These are phyloP conservation scores for Claviceps sp. DNA, from an alignment of 2,329 filamentous ascomycete genomes.

Conservation along the genomic window DNA sequence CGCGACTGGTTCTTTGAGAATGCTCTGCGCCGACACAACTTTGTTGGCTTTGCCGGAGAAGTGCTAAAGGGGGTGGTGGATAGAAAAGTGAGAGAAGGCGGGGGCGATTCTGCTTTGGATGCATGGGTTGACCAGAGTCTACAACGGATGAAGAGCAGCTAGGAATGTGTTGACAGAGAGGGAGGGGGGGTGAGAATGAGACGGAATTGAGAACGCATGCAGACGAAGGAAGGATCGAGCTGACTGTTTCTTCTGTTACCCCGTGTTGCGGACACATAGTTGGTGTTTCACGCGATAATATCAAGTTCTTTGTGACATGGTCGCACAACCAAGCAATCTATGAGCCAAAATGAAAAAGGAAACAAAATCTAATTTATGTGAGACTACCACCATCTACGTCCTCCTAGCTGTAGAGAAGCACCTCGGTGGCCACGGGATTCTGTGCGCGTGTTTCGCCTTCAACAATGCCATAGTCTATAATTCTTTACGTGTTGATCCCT, in stretches of 20 bases:
- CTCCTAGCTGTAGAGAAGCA: background rate
- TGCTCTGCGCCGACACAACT: slow-evolving; percentile 80
- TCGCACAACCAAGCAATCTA: background rate
- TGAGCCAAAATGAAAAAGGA: background rate
- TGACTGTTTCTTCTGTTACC: background rate
- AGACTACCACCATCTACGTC: too few species aligned
- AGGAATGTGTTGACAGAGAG: slow-evolving; percentile 21
- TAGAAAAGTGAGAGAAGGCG: slow-evolving; percentile 54
- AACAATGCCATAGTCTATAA: too few species aligned
- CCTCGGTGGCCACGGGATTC: background rate
- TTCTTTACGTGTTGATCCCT: too few species aligned
- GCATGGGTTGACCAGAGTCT: slow-evolving; percentile 60
- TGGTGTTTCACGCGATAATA: background rate
- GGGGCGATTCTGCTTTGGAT: slow-evolving; percentile 47
- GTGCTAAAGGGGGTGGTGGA: slow-evolving; percentile 75
- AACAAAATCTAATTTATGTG: too few species aligned
- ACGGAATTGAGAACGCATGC: background rate
- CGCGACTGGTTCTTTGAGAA: slow-evolving; percentile 91
- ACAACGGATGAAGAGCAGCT: slow-evolving; percentile 32
- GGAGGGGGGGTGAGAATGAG: slow-evolving; percentile 30
- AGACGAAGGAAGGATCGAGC: background rate
- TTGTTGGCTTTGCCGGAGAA: slow-evolving; percentile 89
- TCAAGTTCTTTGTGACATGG: background rate
- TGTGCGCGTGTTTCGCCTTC: too few species aligned
- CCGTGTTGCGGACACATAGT: background rate